phyloP scores from a whole-genome alignment of 2,329 filamentous ascomycete species.

The Nakataea oryzae region DNA sequence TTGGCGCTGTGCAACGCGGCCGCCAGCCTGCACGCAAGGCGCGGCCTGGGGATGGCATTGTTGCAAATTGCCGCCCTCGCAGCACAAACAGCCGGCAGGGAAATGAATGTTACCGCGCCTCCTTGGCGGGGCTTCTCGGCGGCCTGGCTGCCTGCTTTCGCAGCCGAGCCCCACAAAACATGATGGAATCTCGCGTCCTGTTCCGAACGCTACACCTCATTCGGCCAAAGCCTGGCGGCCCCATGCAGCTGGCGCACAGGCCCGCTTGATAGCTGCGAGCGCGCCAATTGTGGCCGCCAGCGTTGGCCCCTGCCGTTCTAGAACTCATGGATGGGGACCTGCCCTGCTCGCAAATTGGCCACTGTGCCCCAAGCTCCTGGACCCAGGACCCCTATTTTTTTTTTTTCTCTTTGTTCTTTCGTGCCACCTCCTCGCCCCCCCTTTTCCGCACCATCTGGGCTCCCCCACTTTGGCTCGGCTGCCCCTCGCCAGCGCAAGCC shows the following conservation, averaged over 20 bases:
- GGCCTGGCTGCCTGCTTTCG: neutral
- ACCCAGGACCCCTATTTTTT: neutral
- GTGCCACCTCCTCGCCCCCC: too few relatives aligned
- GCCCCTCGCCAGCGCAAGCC: neutral
- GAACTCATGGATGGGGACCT: neutral
- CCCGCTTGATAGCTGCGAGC: neutral
- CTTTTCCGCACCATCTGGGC: neutral
- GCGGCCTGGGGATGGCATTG: neutral
- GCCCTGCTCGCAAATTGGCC: neutral
- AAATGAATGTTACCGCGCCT: too few relatives aligned
- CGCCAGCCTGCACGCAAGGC: too few relatives aligned
- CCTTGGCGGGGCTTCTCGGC: neutral
- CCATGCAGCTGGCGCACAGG: neutral
- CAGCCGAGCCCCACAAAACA: neutral
- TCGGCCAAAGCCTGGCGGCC: neutral
- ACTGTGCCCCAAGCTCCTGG: too few relatives aligned
- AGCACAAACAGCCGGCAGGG: neutral
- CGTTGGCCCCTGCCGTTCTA: neutral
- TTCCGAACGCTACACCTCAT: neutral
- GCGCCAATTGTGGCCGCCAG: neutral
- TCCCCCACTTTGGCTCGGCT: neutral
- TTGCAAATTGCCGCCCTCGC: neutral
- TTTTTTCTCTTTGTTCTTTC: neutral
- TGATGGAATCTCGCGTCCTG: neutral
- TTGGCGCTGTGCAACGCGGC: neutral